Evolutionary conservation across 1,139 yeast species (phyloP).

Genomic region (Magnusiomyces tetraspermus): DNA sequence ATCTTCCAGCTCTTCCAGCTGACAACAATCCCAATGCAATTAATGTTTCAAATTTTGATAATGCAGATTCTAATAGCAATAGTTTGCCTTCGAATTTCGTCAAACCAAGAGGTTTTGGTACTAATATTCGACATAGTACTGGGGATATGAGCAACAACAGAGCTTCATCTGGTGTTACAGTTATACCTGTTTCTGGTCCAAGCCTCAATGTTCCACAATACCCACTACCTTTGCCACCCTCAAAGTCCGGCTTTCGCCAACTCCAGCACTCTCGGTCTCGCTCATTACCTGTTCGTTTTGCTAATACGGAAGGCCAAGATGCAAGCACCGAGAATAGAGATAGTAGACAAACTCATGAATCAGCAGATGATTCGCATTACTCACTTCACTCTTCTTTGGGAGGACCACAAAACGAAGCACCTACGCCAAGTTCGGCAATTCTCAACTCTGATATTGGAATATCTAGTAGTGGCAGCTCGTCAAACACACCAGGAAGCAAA

Average conservation of each 20-base stretch:
- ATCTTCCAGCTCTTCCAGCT: slow-evolving; percentile 8
- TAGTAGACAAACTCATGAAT: neutral
- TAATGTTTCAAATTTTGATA: neutral
- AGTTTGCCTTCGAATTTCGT: neutral
- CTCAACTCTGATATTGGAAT: slow-evolving; percentile 8
- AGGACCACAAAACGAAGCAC: neutral
- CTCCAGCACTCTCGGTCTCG: slow-evolving; percentile 10
- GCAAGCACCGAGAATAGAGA: neutral
- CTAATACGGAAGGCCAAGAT: slow-evolving; percentile 4
- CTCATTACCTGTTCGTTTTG: slow-evolving; percentile 12
- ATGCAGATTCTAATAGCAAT: neutral
- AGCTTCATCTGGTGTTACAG: neutral
- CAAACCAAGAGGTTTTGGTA: neutral
- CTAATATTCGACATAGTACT: neutral
- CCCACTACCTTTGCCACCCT: slow-evolving; percentile 17
- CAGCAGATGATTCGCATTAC: neutral
- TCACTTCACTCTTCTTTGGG: neutral
- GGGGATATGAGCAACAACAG: neutral
- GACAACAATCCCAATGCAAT: slow-evolving; percentile 8
- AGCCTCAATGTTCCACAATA: slow-evolving; percentile 15
- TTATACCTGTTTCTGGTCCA: slow-evolving; percentile 7
- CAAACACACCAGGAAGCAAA: slow-evolving; percentile 4
- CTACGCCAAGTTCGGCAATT: slow-evolving; percentile 6
- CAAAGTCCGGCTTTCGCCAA: slow-evolving; percentile 16
- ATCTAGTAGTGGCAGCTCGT: slow-evolving; percentile 3